Evolutionary conservation across 139 green algal genomes (phyloP).

Genomic region (Micractinium sp.): DNA sequence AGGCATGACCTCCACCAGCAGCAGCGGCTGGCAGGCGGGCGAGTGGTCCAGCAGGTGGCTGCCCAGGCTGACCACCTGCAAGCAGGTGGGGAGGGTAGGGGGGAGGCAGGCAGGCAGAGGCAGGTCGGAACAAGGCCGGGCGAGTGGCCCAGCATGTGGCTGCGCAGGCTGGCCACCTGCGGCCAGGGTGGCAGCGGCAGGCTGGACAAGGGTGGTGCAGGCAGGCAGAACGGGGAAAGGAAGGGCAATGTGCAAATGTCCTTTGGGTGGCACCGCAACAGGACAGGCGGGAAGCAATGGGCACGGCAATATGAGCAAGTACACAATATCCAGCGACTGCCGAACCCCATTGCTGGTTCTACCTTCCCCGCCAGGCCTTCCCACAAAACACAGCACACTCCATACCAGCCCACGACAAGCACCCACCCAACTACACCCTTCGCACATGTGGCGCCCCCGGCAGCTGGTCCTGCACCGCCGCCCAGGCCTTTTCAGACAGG

Average conservation of each 20-base stretch:
- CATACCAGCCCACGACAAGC: no score
- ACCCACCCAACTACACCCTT: background rate
- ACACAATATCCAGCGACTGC: no score
- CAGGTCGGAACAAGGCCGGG: background rate
- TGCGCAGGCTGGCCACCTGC: slow-evolving; percentile 72
- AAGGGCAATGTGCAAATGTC: no score
- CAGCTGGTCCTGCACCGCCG: slow-evolving; percentile 68
- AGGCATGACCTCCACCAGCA: slow-evolving; percentile 80
- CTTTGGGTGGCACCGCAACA: no score
- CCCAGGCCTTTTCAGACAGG: slow-evolving; percentile 77
- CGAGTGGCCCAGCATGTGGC: slow-evolving; percentile 44
- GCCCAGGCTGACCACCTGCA: slow-evolving; percentile 74
- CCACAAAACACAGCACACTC: no score
- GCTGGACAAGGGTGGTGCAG: no score
- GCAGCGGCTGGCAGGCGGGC: slow-evolving; percentile 41
- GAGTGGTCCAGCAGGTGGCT: slow-evolving; percentile 54
- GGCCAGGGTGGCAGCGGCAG: no score
- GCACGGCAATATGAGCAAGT: no score
- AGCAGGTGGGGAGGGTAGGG: background rate
- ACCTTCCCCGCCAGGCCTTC: no score
- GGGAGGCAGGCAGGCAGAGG: background rate
- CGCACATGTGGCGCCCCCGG: slow-evolving; percentile 49
- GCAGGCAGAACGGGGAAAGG: no score
- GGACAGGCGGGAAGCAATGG: no score
- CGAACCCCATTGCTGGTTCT: no score